Percentiles rank a stretch among this genome's conserved stretches.
Evolutionary conservation across 352 stramenopile species (phyloP).

Genomic region (Phytophthora agathidicida): DNA sequence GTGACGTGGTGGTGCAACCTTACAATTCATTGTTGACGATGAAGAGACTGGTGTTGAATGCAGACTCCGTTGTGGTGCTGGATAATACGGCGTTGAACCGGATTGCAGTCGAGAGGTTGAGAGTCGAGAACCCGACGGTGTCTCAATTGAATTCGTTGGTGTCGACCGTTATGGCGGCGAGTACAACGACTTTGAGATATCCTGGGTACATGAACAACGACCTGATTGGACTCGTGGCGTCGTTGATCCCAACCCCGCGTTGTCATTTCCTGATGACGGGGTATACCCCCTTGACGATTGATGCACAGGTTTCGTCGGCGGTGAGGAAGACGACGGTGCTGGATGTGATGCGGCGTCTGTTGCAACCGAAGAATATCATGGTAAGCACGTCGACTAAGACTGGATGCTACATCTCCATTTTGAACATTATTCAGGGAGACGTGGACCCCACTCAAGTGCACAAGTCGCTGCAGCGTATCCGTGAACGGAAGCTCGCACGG

Average conservation of each 20-base stretch:
- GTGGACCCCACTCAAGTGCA: conserved; percentile 99
- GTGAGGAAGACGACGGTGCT: conserved; percentile 99
- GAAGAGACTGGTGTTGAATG: conserved; percentile 98
- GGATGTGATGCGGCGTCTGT: conserved; percentile 97
- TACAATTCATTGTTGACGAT: conserved; percentile 99
- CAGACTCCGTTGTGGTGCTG: conserved; percentile 98
- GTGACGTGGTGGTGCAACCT: conserved; percentile 99
- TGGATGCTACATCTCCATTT: conserved; percentile 99
- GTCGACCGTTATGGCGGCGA: conserved; percentile 99
- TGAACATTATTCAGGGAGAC: conserved; percentile 99
- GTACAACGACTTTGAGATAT: conserved; percentile 97
- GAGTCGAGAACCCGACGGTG: conserved; percentile 97
- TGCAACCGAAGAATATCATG: conserved; percentile 99
- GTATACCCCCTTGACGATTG: conserved; percentile 98
- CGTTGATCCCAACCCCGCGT: conserved; percentile 98
- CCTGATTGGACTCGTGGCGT: conserved; percentile 97
- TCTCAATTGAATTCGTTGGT: conserved; percentile 98
- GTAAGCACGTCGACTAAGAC: conserved; percentile 96
- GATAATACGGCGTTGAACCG: conserved; percentile 99
- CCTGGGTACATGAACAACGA: conserved; percentile 99
- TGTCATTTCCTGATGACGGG: conserved; percentile 99
- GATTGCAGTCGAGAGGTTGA: conserved; percentile 94
- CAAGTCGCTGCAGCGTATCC: conserved; percentile 98
- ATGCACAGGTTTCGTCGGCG: conserved; percentile 86
- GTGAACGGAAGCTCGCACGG: conserved; percentile 95